Evolutionary conservation across 1,284 basidiomycete genomes (phyloP).

Genomic region (Irpex sp.): DNA sequence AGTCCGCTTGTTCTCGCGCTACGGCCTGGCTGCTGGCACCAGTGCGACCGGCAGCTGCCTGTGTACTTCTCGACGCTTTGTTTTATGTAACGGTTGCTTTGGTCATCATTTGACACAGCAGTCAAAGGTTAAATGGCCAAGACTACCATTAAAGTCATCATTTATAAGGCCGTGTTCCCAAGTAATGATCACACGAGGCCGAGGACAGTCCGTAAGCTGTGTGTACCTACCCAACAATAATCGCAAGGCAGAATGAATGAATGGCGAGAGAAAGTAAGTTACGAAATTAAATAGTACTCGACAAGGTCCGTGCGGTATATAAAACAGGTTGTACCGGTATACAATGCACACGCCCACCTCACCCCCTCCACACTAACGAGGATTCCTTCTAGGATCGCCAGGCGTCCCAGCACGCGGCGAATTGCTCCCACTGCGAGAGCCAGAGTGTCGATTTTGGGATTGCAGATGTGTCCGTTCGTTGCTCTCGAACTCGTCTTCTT

Average conservation of each 20-base stretch:
- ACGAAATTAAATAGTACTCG: constrained; percentile 1
- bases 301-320: not conserved
- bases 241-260: not conserved
- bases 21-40: not conserved
- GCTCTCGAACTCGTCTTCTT: constrained; percentile 31
- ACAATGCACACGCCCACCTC: not conserved
- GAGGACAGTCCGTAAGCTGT: not conserved
- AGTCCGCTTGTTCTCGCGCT: constrained; percentile 30
- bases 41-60: not conserved
- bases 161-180: too few relatives aligned
- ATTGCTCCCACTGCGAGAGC: constrained; percentile 22
- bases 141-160: too few relatives aligned
- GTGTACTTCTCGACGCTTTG: not conserved
- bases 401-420: constrained; percentile 15
- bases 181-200: too few relatives aligned
- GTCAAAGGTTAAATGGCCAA: not conserved
- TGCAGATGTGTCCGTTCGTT: constrained; percentile 35
- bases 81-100: not conserved
- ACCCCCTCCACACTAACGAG: not conserved
- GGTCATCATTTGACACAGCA: not conserved
- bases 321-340: not conserved
- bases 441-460: constrained; percentile 13
- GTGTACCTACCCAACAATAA: not conserved
- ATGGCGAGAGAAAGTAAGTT: not conserved
- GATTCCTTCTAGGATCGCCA: not conserved